Evolutionary conservation across 805 yeast species (phyloP).

Genomic region (Ogataea siamensis): DNA sequence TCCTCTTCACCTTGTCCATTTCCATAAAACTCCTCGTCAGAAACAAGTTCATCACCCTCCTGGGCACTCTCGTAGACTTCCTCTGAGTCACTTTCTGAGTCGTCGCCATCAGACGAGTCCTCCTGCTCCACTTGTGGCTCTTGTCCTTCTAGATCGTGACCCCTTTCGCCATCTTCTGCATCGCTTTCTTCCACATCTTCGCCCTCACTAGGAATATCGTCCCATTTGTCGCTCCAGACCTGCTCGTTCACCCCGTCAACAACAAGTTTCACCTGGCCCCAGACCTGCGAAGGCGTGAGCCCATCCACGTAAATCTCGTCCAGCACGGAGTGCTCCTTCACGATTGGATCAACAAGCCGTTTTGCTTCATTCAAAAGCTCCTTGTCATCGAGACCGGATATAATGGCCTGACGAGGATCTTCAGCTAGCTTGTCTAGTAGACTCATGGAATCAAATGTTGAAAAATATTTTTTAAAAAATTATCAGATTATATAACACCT

Average conservation of each 20-base stretch:
- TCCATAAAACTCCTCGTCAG: conserved; percentile 23
- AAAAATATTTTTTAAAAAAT: conserved; percentile 10
- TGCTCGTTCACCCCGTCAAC: conserved; percentile 73
- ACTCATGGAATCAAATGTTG: conserved; percentile 5
- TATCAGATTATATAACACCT: too few species aligned
- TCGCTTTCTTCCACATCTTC: conserved; percentile 26
- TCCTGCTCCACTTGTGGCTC: conserved; percentile 27
- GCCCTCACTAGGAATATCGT: conserved; percentile 17
- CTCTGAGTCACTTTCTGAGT: conserved; percentile 12
- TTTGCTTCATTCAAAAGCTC: conserved; percentile 40
- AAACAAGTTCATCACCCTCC: conserved; percentile 26
- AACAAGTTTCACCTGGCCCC: conserved; percentile 88
- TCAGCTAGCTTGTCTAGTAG: conserved; percentile 18
- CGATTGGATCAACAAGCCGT: conserved; percentile 54
- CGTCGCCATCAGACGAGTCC: conserved; percentile 22
- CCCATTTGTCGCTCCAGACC: conserved; percentile 40
- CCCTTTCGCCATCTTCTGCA: conserved; percentile 17
- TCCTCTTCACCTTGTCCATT: conserved; percentile 19
- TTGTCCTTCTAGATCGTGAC: conserved; percentile 19
- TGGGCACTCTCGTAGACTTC: conserved; percentile 28
- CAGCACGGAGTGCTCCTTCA: conserved; percentile 50
- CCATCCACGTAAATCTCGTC: conserved; percentile 86
- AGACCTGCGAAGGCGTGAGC: conserved; percentile 84
- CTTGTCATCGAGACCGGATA: conserved; percentile 14
- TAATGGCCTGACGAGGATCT: conserved; percentile 22